Percentiles rank a stretch among this genome's conserved stretches.
Evolutionary conservation across 805 yeast genomes (phyloP).

Genomic region (Nakazawaea molendinolei): DNA sequence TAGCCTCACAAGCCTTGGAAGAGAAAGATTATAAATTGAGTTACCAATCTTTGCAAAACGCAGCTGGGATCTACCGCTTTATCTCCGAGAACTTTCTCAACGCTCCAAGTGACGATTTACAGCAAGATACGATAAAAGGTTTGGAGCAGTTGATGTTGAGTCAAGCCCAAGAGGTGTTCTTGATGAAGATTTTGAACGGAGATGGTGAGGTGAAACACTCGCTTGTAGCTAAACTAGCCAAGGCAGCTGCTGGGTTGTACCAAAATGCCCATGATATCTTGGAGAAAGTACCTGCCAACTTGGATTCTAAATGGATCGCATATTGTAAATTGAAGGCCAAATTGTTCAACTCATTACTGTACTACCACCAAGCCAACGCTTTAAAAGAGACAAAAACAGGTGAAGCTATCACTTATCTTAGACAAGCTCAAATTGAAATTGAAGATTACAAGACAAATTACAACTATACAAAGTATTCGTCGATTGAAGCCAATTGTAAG

Average conservation of each 20-base stretch:
- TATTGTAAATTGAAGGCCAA: slow-evolving; percentile 43
- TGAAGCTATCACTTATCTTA: slow-evolving; percentile 61
- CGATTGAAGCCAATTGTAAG: slow-evolving; percentile 19
- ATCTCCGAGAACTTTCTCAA: slow-evolving; percentile 78
- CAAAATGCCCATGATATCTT: slow-evolving; percentile 42
- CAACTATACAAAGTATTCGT: slow-evolving; percentile 15
- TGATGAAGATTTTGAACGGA: slow-evolving; percentile 50
- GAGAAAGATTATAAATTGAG: slow-evolving; percentile 50
- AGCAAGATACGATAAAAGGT: slow-evolving; percentile 60
- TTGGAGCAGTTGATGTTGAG: slow-evolving; percentile 65
- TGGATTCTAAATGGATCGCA: slow-evolving; percentile 38
- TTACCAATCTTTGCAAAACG: slow-evolving; percentile 55
- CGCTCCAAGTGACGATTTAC: slow-evolving; percentile 78
- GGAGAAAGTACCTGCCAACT: slow-evolving; percentile 29
- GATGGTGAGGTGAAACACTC: slow-evolving; percentile 47
- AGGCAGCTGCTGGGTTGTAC: slow-evolving; percentile 51
- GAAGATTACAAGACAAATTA: slow-evolving; percentile 17
- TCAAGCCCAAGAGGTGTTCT: slow-evolving; percentile 84
- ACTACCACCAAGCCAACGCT: slow-evolving; percentile 50
- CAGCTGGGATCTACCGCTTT: slow-evolving; percentile 72
- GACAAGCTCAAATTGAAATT: slow-evolving; percentile 39
- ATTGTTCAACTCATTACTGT: slow-evolving; percentile 54
- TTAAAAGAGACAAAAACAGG: slow-evolving; percentile 63
- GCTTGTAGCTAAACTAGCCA: slow-evolving; percentile 69
- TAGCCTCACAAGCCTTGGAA: slow-evolving; percentile 32